Conservation (phyloP, 2,329 filamentous ascomycete species). For the Hirsutella minnesotensis region DNA sequence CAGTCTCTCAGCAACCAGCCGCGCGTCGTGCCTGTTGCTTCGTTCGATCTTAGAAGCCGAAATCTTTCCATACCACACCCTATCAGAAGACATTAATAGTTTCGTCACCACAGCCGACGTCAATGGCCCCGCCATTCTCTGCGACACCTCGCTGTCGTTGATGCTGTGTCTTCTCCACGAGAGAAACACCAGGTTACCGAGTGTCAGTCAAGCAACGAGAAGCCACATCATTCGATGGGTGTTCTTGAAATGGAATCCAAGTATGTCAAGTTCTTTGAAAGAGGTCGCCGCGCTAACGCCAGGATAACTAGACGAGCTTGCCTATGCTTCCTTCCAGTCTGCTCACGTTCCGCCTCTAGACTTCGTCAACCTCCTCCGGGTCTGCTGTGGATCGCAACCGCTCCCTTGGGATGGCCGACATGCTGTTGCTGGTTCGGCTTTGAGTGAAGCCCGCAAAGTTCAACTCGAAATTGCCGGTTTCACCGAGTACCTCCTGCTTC, state of each 20-base stretch:
- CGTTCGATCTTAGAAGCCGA: conserved; percentile 52
- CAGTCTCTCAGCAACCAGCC: conserved; percentile 57
- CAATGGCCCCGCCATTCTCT: conserved; percentile 65
- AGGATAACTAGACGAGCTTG: conserved; percentile 42
- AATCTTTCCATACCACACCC: conserved; percentile 54
- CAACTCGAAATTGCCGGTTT: conserved; percentile 30
- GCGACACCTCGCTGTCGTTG: conserved; percentile 67
- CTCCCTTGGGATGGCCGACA: conserved; percentile 18
- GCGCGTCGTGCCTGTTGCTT: conserved; percentile 66
- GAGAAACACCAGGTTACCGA: conserved; percentile 56
- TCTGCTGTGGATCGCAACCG: conserved; percentile 46
- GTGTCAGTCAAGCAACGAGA: conserved; percentile 52
- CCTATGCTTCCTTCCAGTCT: conserved; percentile 53
- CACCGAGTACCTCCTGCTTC: conserved; percentile 42
- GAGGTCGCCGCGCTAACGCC: not conserved
- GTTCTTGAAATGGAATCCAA: conserved; percentile 69
- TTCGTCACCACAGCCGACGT: conserved; percentile 69
- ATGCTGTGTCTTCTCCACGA: conserved; percentile 59
- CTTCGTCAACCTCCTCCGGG: conserved; percentile 55
- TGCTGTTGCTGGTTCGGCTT: conserved; percentile 31
- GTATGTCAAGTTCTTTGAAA: conserved; percentile 33
- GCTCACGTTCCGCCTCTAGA: conserved; percentile 52
- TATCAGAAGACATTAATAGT: conserved; percentile 58
- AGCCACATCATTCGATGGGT: conserved; percentile 73
- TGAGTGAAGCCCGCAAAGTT: conserved; percentile 35